These are phyloP conservation scores for Acacia melanoxylon DNA, from an alignment of 306 rosid genomes.

Conservation along the genomic window DNA sequence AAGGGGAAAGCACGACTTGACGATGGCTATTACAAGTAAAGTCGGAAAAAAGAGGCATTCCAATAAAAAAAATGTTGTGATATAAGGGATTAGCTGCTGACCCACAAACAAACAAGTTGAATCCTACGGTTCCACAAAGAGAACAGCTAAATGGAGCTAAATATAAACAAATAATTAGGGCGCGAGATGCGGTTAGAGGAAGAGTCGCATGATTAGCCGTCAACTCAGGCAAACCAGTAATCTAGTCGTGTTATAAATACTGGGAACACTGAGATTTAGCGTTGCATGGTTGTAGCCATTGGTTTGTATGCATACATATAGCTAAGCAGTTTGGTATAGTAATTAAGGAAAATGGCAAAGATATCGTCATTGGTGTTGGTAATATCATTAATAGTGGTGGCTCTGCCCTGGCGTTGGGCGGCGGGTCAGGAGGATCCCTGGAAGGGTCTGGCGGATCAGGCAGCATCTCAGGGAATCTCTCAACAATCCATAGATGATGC, in stretches of 20 bases:
- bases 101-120: not conserved
- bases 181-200: conserved; percentile 12
- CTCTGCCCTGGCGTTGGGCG: conserved; percentile 13
- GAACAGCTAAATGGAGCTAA: not conserved
- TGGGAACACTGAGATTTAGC: not conserved
- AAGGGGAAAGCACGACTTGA: not conserved
- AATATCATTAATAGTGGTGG: conserved; percentile 27
- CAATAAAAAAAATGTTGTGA: not conserved
- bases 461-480: not conserved
- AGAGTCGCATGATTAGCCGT: not conserved
- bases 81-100: not conserved
- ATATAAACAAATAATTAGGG: conserved; percentile 1
- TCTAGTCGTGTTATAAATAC: conserved; percentile 15
- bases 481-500: conserved; percentile 9
- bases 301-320: not conserved
- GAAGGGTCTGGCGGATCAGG: not conserved
- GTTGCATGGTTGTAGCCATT: conserved; percentile 30
- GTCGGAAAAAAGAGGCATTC: conserved; percentile 29
- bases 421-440: conserved; percentile 22
- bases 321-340: no score
- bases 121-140: not conserved
- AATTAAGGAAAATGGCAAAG: conserved; percentile 34
- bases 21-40: conserved; percentile 7
- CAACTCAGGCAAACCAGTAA: not conserved
- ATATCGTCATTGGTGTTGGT: conserved; percentile 15